Conservation (phyloP, 768 basidiomycete species). For the Cyclocybe aegerita region DNA sequence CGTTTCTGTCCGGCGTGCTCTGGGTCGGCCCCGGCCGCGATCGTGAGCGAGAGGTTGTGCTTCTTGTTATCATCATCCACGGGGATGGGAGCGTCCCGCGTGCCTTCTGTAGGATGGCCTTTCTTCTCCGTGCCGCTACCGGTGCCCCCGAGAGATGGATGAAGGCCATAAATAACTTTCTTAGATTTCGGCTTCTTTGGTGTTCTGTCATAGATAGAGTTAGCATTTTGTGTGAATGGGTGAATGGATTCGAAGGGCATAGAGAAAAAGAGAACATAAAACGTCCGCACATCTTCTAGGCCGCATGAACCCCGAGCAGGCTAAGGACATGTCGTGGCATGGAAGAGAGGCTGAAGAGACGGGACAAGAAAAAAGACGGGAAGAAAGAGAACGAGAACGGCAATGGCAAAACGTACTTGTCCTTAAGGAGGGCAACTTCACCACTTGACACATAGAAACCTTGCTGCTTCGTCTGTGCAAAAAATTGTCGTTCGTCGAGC, state of each 20-base stretch:
- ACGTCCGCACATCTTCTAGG: no score
- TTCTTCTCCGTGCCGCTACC: slow-evolving; percentile 11
- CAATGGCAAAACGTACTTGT: slow-evolving; percentile 43
- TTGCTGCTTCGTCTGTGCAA: slow-evolving; percentile 88
- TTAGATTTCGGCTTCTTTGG: slow-evolving; percentile 75
- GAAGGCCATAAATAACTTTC: slow-evolving; percentile 36
- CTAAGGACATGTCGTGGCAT: no score
- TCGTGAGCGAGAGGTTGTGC: background rate
- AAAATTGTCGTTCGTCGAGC: slow-evolving; percentile 87
- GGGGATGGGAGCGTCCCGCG: slow-evolving; percentile 51
- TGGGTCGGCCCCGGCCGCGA: slow-evolving; percentile 29
- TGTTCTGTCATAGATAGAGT: slow-evolving; percentile 33
- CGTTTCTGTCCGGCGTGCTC: slow-evolving; percentile 48
- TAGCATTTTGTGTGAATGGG: background rate
- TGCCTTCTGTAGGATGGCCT: slow-evolving; percentile 29
- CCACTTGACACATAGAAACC: slow-evolving; percentile 93
- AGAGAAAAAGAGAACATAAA: no score
- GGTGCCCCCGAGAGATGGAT: slow-evolving; percentile 11
- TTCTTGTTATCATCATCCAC: slow-evolving; percentile 35
- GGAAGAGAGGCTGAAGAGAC: background rate
- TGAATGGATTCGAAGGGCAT: no score
- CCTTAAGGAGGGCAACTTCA: slow-evolving; percentile 82
- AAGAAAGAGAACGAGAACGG: slow-evolving; percentile 13
- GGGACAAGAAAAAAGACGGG: slow-evolving; percentile 14
- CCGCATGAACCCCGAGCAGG: no score